Conservation (phyloP, 2,329 filamentous ascomycete species). For the Penicillium olsonii region DNA sequence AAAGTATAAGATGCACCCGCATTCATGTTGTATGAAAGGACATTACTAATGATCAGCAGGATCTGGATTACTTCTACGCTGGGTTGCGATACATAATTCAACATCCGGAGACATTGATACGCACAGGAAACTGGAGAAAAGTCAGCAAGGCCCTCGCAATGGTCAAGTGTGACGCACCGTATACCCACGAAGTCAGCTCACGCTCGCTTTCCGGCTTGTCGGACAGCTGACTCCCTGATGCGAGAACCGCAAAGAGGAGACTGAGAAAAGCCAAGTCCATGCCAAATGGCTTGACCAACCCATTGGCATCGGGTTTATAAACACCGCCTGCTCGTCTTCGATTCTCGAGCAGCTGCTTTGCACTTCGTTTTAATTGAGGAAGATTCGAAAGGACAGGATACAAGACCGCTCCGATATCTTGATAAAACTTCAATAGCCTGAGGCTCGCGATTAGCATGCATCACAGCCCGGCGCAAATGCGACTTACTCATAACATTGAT, state of each 20-base stretch:
- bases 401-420: conserved; percentile 57
- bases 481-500: conserved; percentile 47
- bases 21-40: conserved; percentile 65
- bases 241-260: conserved; percentile 62
- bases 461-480: not conserved
- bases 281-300: conserved; percentile 57
- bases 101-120: conserved; percentile 64
- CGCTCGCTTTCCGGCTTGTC: conserved; percentile 58
- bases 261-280: conserved; percentile 61
- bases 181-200: conserved; percentile 65
- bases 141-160: conserved; percentile 3
- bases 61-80: conserved; percentile 63
- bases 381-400: conserved; percentile 59
- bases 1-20: conserved; percentile 64
- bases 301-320: conserved; percentile 48
- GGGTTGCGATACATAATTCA: conserved; percentile 64
- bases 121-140: conserved; percentile 58
- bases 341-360: conserved; percentile 54
- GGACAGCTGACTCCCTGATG: conserved; percentile 63
- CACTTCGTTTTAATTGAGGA: conserved; percentile 52
- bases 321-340: conserved; percentile 45
- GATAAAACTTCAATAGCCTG: conserved; percentile 56
- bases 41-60: conserved; percentile 63
- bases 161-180: conserved; percentile 46
- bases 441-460: conserved; percentile 11